Evolutionary conservation across 139 green algal genomes (phyloP).

Genomic region (Volvox reticuliferus): DNA sequence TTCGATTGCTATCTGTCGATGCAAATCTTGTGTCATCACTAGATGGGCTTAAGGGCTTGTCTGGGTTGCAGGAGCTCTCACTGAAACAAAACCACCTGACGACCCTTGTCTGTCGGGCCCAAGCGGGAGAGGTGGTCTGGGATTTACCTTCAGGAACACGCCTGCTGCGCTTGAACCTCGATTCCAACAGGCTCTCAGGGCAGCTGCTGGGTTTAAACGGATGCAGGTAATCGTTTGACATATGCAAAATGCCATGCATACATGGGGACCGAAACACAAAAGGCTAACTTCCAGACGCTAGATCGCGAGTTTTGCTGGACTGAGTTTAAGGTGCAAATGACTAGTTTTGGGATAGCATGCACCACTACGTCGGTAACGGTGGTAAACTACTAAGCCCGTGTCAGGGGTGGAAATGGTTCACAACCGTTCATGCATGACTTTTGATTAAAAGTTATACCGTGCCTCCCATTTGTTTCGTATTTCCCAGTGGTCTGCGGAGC

Average conservation of each 20-base stretch:
- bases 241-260: too few species aligned
- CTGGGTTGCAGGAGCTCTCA: neutral
- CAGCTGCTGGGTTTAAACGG: neutral
- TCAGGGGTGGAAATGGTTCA: too few species aligned
- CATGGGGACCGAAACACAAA: too few species aligned
- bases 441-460: too few species aligned
- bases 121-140: neutral
- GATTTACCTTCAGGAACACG: neutral
- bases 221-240: neutral
- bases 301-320: too few species aligned
- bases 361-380: too few species aligned
- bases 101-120: neutral
- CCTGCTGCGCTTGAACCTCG: conserved; percentile 17
- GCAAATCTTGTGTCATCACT: conserved; percentile 14
- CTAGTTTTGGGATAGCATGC: too few species aligned
- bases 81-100: conserved; percentile 15
- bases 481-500: conserved; percentile 5
- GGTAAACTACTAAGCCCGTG: too few species aligned
- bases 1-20: neutral
- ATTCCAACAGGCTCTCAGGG: conserved; percentile 9
- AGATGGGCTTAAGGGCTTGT: conserved; percentile 7
- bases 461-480: too few species aligned
- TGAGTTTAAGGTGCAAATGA: too few species aligned
- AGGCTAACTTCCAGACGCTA: too few species aligned
- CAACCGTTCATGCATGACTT: too few species aligned